A percentile compares a stretch with the other conserved stretches of the same genome.
Conservation (phyloP, 164 flowering plant species). For the Umbellularia californica region DNA sequence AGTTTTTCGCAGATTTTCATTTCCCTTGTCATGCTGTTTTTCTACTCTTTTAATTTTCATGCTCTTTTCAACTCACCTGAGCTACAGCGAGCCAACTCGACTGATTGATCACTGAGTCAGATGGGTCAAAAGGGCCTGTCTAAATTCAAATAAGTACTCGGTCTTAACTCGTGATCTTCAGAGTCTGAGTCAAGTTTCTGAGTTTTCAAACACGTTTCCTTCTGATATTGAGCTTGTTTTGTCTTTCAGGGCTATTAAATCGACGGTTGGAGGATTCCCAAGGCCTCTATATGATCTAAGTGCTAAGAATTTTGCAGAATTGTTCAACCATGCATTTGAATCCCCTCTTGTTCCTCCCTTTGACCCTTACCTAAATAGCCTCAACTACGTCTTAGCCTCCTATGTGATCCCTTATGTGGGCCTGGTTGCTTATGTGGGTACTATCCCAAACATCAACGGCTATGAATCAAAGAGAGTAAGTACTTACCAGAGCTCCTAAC, state of each 20-base stretch:
- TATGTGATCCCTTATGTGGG: conserved; percentile 71
- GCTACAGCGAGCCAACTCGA: conserved; percentile 3
- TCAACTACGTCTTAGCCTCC: conserved; percentile 47
- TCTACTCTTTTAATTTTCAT: background rate
- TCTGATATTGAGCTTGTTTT: background rate
- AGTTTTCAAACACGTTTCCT: background rate
- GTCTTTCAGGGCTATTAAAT: conserved; percentile 36
- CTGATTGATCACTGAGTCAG: conserved; percentile 24
- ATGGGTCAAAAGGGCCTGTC: background rate
- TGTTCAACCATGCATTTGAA: conserved; percentile 42
- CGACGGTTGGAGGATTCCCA: conserved; percentile 39
- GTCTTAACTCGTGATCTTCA: too few relatives aligned
- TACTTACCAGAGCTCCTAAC: background rate
- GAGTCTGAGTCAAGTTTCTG: too few relatives aligned
- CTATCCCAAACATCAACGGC: conserved; percentile 38
- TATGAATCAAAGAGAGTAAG: conserved; percentile 10
- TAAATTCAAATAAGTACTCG: too few relatives aligned
- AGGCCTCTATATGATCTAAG: conserved; percentile 58
- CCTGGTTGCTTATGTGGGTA: conserved; percentile 59
- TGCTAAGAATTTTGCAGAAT: conserved; percentile 24
- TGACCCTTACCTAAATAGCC: conserved; percentile 46
- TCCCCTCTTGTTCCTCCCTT: conserved; percentile 47
- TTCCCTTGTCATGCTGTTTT: background rate
- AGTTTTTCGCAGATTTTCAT: background rate
- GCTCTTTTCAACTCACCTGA: conserved; percentile 23